phyloP scores from a whole-genome alignment of 1,284 basidiomycete genomes.

The Trichosporon sp. region DNA sequence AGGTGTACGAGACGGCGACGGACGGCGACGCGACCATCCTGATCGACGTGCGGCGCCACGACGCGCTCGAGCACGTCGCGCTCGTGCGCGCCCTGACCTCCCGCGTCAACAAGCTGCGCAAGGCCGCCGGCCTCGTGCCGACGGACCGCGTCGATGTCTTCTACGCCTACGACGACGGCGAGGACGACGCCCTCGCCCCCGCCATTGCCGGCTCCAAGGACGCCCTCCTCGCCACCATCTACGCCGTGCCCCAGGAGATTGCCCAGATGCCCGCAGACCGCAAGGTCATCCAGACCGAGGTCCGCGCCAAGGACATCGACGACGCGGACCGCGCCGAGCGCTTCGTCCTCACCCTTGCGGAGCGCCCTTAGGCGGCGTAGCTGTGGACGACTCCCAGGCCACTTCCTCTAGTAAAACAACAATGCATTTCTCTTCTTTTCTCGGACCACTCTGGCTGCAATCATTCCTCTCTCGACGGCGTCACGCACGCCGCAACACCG shows the following conservation, averaged over 20 bases:
- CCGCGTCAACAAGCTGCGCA: conserved; percentile 91
- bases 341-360: conserved; percentile 38
- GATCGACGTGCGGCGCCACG: conserved; percentile 80
- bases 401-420: neutral
- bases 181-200: conserved; percentile 62
- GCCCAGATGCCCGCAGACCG: conserved; percentile 69
- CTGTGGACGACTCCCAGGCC: neutral
- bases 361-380: conserved; percentile 13
- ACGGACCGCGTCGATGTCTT: conserved; percentile 91
- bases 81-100: conserved; percentile 87
- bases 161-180: conserved; percentile 72
- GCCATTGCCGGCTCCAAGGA: conserved; percentile 63
- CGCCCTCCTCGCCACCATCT: conserved; percentile 70
- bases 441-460: neutral
- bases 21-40: conserved; percentile 93
- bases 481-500: neutral
- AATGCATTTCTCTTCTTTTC: neutral
- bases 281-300: conserved; percentile 54
- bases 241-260: conserved; percentile 64
- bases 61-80: conserved; percentile 83
- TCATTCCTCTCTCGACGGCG: no score
- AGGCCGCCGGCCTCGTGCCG: conserved; percentile 89
- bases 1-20: conserved; percentile 74
- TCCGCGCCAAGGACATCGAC: conserved; percentile 77
- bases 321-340: conserved; percentile 86